Evolutionary conservation across 129 eudicot species (phyloP).

Genomic region (Silybum marianum): DNA sequence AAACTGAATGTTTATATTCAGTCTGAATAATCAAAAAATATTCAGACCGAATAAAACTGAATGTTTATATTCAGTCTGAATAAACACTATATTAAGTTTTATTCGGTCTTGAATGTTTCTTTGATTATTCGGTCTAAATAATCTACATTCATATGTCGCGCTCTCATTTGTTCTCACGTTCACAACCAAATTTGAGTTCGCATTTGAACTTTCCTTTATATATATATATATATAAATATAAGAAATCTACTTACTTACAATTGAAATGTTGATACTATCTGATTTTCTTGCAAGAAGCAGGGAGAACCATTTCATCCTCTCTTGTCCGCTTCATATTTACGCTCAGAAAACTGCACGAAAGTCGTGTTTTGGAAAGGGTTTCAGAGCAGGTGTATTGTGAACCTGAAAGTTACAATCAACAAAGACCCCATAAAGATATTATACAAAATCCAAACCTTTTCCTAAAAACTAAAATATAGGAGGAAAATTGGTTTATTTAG

Average conservation of each 20-base stretch:
- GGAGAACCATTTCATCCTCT: constrained; percentile 45
- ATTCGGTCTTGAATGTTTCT: too few species aligned
- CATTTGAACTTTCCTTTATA: too few species aligned
- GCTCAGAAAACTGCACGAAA: constrained; percentile 43
- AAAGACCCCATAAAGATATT: background rate
- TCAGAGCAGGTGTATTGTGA: background rate
- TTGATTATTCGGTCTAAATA: too few species aligned
- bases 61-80: too few species aligned
- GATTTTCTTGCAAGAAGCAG: constrained; percentile 47
- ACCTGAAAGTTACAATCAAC: constrained; percentile 36
- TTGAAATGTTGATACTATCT: constrained; percentile 25
- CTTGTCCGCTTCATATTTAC: constrained; percentile 48
- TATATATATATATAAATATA: too few species aligned
- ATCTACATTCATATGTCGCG: too few species aligned
- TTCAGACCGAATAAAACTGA: too few species aligned
- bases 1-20: too few species aligned
- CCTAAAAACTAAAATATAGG: background rate
- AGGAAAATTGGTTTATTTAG: background rate
- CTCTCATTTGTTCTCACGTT: background rate
- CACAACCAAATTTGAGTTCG: too few species aligned
- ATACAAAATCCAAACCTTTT: background rate
- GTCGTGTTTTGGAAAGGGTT: constrained; percentile 16
- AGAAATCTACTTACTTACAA: background rate
- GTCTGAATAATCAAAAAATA: too few species aligned
- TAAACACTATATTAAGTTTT: too few species aligned